Percentiles rank a stretch among this genome's conserved stretches.
Conservation (phyloP, 139 green algal species). For the Chlamydomonas eustigma region DNA sequence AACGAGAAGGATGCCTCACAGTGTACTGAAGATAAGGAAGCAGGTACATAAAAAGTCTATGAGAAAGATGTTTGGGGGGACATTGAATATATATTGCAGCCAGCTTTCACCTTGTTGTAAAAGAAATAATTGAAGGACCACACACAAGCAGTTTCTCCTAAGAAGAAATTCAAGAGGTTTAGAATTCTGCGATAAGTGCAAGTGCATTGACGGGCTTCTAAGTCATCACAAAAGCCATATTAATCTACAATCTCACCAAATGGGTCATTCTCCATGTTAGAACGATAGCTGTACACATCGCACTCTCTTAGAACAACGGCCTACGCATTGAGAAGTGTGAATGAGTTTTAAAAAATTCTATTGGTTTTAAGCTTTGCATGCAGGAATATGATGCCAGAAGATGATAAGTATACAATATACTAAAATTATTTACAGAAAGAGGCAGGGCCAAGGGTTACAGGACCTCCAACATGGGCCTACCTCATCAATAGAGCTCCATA, state of each 20-base stretch:
- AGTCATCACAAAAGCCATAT: background rate
- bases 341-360: no score
- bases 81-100: background rate
- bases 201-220: background rate
- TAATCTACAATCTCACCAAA: conserved; percentile 55
- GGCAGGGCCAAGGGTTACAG: no score
- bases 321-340: conserved; percentile 35
- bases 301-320: conserved; percentile 85
- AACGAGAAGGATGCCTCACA: no score
- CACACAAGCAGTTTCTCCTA: conserved; percentile 73
- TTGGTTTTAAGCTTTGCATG: no score
- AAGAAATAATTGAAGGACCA: conserved; percentile 99
- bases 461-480: conserved; percentile 30
- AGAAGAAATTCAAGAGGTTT: background rate
- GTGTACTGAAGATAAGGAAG: no score
- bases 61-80: background rate
- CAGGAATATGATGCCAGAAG: no score
- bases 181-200: background rate
- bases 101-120: conserved; percentile 77
- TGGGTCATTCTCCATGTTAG: conserved; percentile 75
- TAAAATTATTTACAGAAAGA: no score
- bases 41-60: no score
- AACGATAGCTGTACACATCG: conserved; percentile 92
- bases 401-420: no score
- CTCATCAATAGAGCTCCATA: conserved; percentile 90